Base-by-base conservation (phyloP, 768 basidiomycete genomes). In the Boletus reticuloceps region DNA sequence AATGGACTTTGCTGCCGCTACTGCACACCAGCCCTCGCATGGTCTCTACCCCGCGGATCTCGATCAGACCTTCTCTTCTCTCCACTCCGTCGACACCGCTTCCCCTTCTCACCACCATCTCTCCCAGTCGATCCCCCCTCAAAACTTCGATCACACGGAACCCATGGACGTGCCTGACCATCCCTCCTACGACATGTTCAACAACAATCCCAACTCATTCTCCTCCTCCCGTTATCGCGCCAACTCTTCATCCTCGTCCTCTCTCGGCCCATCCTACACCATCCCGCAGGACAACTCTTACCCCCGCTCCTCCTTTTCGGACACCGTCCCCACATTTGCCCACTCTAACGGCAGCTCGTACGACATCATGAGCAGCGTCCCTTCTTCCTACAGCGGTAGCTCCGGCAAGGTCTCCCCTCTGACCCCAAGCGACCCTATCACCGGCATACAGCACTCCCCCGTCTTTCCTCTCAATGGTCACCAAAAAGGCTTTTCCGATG, bases 341-440 rank as follows among this genome's bases (percentile, higher is more conserved):
- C 72, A 75, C 42, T 74, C 81, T 11, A 80, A 75, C 60, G 66
- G 75, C 51, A 76, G 77, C 67, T 77, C 83, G 12, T 89, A 87
- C 71, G 86, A 86, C 67, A 79, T 86, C 63, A 83, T 85, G 68
- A 74, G 75, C 68, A 81, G 80, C 58, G 73, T 86, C 20, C 75
- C 84, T 22, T 84, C 85, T 4, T 85, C 84, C 16, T 82, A 84
- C 72, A 71, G 67, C 13, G 60, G 68, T 43, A 79, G 77, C 74
- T 85, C 82, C 55, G 88, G 87, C 58, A 90, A 89, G 70, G 85
- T 84, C 47, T 89, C 89, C 19, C 87, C 89, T 0, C 75, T 89
- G 42, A 86, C 86, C 13, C 87, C 88, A 34, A 84, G 71, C 62
- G 88, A 89, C 69, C 74, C 82, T 41, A 80, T 83, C 56, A 72